Evolutionary conservation across 2,329 filamentous ascomycete species (phyloP).

Genomic region (Plectosphaerella sp.): DNA sequence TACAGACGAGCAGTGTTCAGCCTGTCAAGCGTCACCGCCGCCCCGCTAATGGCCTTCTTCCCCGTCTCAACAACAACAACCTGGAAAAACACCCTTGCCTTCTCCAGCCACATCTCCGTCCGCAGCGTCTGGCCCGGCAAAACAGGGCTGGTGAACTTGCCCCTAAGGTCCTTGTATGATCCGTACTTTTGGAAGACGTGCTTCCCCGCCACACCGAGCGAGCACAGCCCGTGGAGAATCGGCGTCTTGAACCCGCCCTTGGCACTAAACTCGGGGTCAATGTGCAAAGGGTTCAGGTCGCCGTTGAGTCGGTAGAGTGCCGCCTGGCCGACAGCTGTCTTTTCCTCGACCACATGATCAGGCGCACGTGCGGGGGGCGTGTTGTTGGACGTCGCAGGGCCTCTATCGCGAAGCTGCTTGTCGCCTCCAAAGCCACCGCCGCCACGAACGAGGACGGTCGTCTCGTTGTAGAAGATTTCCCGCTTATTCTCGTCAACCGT

Average conservation of each 20-base stretch:
- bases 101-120: conserved; percentile 92
- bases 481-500: conserved; percentile 83
- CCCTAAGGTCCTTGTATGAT: conserved; percentile 83
- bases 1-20: neutral
- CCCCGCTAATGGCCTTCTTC: conserved; percentile 78
- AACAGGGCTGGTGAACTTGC: conserved; percentile 81
- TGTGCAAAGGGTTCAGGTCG: conserved; percentile 44
- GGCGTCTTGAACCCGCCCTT: conserved; percentile 38
- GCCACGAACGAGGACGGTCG: conserved; percentile 83
- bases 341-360: conserved; percentile 77
- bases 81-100: conserved; percentile 75
- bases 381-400: conserved; percentile 74
- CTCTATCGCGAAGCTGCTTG: conserved; percentile 70
- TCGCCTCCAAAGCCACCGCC: conserved; percentile 84
- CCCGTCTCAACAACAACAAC: conserved; percentile 86
- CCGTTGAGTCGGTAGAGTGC: conserved; percentile 38
- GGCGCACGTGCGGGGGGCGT: conserved; percentile 71
- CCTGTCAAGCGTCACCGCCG: conserved; percentile 63
- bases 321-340: conserved; percentile 85
- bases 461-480: conserved; percentile 94
- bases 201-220: conserved; percentile 86
- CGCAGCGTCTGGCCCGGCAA: conserved; percentile 83
- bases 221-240: conserved; percentile 58
- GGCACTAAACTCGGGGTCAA: conserved; percentile 33
- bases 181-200: conserved; percentile 82